These are phyloP conservation scores for Rutstroemia sp. DNA, from an alignment of 2,329 filamentous ascomycete genomes.

Conservation along the genomic window DNA sequence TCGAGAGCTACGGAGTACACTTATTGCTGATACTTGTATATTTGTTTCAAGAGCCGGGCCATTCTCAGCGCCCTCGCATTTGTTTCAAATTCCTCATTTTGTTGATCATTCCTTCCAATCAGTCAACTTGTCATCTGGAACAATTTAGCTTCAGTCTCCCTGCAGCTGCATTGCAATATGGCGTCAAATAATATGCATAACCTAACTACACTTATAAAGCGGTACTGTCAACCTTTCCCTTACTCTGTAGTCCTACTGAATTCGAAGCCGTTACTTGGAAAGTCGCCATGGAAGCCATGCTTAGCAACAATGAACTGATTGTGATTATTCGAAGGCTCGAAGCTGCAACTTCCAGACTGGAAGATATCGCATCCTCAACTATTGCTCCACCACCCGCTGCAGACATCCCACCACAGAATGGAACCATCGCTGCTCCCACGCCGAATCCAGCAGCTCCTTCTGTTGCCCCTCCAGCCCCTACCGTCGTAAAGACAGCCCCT, in stretches of 20 bases:
- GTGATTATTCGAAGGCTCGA: constrained; percentile 63
- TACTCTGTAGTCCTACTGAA: constrained; percentile 7
- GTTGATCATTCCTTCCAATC: background rate
- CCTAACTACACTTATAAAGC: constrained; percentile 93
- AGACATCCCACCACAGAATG: constrained; percentile 38
- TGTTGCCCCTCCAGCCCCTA: constrained; percentile 32
- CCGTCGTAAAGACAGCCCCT: constrained; percentile 35
- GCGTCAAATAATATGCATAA: constrained; percentile 87
- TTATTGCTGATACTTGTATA: too few species aligned
- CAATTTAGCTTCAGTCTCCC: constrained; percentile 6
- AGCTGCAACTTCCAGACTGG: constrained; percentile 89
- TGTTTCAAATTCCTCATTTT: background rate
- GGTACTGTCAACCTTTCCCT: constrained; percentile 50
- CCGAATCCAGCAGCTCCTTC: constrained; percentile 19
- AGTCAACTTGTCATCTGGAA: background rate
- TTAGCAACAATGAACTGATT: constrained; percentile 23
- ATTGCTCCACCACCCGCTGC: constrained; percentile 41
- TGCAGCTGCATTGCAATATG: constrained; percentile 41
- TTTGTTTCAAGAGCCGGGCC: too few species aligned
- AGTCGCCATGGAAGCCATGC: constrained; percentile 19
- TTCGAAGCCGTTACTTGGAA: too few species aligned
- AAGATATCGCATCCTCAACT: constrained; percentile 84
- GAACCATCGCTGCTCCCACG: constrained; percentile 31
- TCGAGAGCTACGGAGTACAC: too few species aligned
- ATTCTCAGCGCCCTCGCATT: background rate